Evolutionary conservation across 2,329 filamentous ascomycete genomes (phyloP).

Genomic region (Byssoonygena ceratinophila): DNA sequence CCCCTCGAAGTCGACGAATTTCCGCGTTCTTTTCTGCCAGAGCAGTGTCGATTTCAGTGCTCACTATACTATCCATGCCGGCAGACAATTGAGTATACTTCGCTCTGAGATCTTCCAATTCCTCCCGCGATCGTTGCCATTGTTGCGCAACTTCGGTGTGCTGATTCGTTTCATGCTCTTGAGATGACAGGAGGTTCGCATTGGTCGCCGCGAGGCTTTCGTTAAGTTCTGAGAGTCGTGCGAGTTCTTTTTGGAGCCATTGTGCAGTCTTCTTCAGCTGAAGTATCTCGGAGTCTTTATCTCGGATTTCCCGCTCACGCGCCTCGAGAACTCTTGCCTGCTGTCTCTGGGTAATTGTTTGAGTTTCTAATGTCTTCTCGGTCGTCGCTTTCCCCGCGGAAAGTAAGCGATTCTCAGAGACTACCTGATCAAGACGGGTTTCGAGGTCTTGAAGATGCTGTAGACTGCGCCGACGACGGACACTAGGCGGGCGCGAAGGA

Average conservation of each 20-base stretch:
- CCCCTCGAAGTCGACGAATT: conserved; percentile 63
- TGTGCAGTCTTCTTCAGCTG: conserved; percentile 67
- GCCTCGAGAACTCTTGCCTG: conserved; percentile 50
- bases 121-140: conserved; percentile 52
- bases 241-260: conserved; percentile 71
- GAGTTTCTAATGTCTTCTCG: conserved; percentile 52
- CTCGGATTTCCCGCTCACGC: conserved; percentile 59
- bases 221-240: conserved; percentile 71
- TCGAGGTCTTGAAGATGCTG: conserved; percentile 85
- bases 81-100: conserved; percentile 53
- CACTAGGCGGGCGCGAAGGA: conserved; percentile 80
- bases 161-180: conserved; percentile 58
- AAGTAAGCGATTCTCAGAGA: conserved; percentile 67
- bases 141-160: conserved; percentile 46
- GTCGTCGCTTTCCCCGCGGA: conserved; percentile 59
- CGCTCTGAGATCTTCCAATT: conserved; percentile 57
- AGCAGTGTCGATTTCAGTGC: conserved; percentile 51
- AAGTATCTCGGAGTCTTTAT: conserved; percentile 80
- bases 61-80: conserved; percentile 52
- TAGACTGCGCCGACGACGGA: conserved; percentile 96
- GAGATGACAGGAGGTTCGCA: conserved; percentile 58
- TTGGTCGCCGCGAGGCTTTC: conserved; percentile 67
- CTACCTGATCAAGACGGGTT: conserved; percentile 68
- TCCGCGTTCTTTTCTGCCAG: conserved; percentile 76
- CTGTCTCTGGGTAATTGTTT: conserved; percentile 45